A percentile compares a stretch with the other conserved stretches of the same genome.
Conservation (phyloP, 1,284 basidiomycete genomes). For the Trichosporon asahii region DNA sequence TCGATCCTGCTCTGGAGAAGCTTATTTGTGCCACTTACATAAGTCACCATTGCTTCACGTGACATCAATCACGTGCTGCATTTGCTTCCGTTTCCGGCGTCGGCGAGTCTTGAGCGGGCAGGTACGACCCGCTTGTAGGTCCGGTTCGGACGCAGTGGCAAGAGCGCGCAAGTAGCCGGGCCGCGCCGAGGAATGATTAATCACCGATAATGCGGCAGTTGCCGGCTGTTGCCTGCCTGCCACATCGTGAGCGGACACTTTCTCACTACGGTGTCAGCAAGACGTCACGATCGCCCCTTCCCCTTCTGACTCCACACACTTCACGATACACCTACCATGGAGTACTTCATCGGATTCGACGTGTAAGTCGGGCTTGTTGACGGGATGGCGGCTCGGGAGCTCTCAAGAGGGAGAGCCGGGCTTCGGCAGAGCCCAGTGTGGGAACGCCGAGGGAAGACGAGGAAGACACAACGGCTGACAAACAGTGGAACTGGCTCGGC, state of each 20-base stretch:
- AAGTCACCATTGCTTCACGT: neutral
- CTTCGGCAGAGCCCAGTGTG: neutral
- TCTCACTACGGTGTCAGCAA: neutral
- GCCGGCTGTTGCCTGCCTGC: neutral
- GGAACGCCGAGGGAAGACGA: neutral
- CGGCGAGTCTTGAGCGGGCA: too few relatives aligned
- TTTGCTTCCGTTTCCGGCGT: neutral
- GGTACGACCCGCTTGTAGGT: neutral
- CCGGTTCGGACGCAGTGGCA: neutral
- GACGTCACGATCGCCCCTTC: neutral
- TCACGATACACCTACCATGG: slow-evolving; percentile 18
- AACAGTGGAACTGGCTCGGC: slow-evolving; percentile 85
- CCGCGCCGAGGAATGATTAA: neutral
- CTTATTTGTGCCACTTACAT: too few relatives aligned
- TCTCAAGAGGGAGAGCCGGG: too few relatives aligned
- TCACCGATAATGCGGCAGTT: neutral
- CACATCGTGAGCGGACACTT: neutral
- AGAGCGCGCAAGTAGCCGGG: neutral
- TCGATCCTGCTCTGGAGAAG: neutral
- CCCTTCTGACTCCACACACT: neutral
- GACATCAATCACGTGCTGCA: neutral
- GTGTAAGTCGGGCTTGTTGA: slow-evolving; percentile 50
- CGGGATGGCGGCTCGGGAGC: neutral
- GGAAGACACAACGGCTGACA: slow-evolving; percentile 17
- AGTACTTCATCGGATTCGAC: slow-evolving; percentile 60